These are phyloP conservation scores for Bothriochloa decipiens DNA, from an alignment of 176 grass and related monocot genomes.

Conservation along the genomic window DNA sequence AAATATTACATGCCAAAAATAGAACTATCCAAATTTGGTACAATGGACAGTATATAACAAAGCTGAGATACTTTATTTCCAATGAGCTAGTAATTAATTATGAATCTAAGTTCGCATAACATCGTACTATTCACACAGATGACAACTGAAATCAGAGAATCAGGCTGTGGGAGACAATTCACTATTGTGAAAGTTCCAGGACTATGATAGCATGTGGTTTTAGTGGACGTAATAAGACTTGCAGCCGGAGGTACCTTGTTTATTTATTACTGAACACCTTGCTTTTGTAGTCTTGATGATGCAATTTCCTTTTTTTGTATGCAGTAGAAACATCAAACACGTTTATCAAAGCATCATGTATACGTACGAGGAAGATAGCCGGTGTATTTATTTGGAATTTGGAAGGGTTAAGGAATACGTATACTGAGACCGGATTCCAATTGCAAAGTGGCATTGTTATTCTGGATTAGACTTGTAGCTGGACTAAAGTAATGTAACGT, in stretches of 20 bases:
- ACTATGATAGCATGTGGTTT: background rate
- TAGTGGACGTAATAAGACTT: constrained; percentile 3
- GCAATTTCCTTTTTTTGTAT: constrained; percentile 2
- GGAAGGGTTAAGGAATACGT: constrained; percentile 12
- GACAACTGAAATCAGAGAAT: background rate
- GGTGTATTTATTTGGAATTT: constrained; percentile 18
- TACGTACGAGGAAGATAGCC: constrained; percentile 6
- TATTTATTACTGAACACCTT: constrained; percentile 30
- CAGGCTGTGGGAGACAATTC: background rate
- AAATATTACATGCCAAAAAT: background rate
- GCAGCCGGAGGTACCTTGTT: constrained; percentile 5
- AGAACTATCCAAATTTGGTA: background rate
- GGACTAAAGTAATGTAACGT: constrained; percentile 11
- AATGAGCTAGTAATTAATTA: background rate
- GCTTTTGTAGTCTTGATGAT: background rate
- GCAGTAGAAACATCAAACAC: constrained; percentile 27
- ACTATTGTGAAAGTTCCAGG: background rate
- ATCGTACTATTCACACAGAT: background rate
- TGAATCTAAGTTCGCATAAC: background rate
- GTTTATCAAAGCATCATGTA: background rate
- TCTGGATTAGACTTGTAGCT: constrained; percentile 35
- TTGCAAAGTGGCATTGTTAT: background rate
- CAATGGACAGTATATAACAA: background rate
- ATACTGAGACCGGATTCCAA: background rate
- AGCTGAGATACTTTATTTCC: background rate